A percentile compares a stretch with the other conserved stretches of the same genome.
phyloP scores from a whole-genome alignment of 2,329 filamentous ascomycete species.

The Rasamsonia emersonii region DNA sequence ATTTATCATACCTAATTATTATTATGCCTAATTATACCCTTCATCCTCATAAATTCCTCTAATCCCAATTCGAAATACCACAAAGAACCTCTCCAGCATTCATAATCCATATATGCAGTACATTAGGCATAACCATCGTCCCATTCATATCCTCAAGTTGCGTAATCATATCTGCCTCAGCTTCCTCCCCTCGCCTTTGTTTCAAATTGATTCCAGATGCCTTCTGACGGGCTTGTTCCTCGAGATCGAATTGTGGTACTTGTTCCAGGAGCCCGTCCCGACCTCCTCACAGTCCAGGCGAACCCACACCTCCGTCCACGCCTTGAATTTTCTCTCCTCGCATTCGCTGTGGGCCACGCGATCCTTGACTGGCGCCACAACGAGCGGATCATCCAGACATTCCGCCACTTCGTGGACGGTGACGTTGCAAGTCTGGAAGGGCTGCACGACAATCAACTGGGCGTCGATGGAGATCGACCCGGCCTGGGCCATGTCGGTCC shows the following conservation, averaged over 20 bases:
- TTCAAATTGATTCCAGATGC: too few species aligned
- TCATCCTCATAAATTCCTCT: too few species aligned
- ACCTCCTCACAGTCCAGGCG: conserved; percentile 19
- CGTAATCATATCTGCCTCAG: too few species aligned
- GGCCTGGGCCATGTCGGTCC: conserved; percentile 4
- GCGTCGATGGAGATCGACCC: conserved; percentile 6
- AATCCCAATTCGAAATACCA: too few species aligned
- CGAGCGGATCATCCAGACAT: conserved; percentile 21
- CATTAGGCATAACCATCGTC: too few species aligned
- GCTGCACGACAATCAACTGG: conserved; percentile 3
- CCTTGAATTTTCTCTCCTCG: conserved; percentile 13
- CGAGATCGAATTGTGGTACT: neutral
- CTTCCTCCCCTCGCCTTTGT: too few species aligned
- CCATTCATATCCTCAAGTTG: too few species aligned
- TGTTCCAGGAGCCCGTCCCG: neutral
- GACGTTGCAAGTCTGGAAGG: conserved; percentile 18
- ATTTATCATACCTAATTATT: too few species aligned
- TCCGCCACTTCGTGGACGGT: conserved; percentile 25
- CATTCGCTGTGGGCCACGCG: conserved; percentile 19
- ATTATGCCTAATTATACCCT: too few species aligned
- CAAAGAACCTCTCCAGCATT: too few species aligned
- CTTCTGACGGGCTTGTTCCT: conserved; percentile 1
- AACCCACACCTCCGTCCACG: conserved; percentile 23
- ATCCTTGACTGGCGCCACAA: conserved; percentile 14
- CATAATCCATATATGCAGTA: too few species aligned